Base-by-base conservation (phyloP, 768 basidiomycete genomes). In the Hemileccinum rubropunctum region DNA sequence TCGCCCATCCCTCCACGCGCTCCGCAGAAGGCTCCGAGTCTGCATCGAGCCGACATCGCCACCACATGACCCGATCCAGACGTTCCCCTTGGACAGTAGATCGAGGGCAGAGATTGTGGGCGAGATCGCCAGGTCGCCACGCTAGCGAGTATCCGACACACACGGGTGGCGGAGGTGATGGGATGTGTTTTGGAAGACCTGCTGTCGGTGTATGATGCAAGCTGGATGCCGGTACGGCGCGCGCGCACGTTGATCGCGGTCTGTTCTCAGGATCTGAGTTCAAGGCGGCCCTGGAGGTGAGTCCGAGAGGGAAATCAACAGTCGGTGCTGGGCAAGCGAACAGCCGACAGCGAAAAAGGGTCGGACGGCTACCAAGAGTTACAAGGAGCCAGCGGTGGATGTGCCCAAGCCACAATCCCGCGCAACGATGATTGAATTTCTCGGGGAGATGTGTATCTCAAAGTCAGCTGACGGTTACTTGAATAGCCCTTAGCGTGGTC, bases 81-180 rank as follows among this genome's bases (percentile, higher is more conserved):
- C 57, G 13, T 50, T 59, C 13, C 60, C 62, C 23, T 23, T 18
- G 6, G 47, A 62, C 13, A 34, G 33, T 27, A 56, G 41, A 28
- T 44, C 41, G 15, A 35, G 32, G 26, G 53, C 66, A 18, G 57
- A 57, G 27, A 62, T 84, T 35, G 50, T 70, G 6, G 87, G 86
- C 1, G 73, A 73, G 2, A 59, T 91, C 20, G 76, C 42, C 89
- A 91, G 58, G 63, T 84, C 1, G 71, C 74, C 6, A 69, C 74
- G 45, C 72, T 91, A 18, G 79, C 81, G 47, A 66, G 70, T 3
- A 74, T 77, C 48, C 65, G 73, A 27, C 80, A 79, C n/a, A n/a
- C 73, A 90, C 88, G 64, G 76, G 79, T 6, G 78, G 76, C 11
- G 77, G 64, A 48, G 10, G 70, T 77, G 2, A 61, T 80, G 15